These are phyloP conservation scores for Botrytis medusae DNA, from an alignment of 2,329 filamentous ascomycete species.

Conservation along the genomic window DNA sequence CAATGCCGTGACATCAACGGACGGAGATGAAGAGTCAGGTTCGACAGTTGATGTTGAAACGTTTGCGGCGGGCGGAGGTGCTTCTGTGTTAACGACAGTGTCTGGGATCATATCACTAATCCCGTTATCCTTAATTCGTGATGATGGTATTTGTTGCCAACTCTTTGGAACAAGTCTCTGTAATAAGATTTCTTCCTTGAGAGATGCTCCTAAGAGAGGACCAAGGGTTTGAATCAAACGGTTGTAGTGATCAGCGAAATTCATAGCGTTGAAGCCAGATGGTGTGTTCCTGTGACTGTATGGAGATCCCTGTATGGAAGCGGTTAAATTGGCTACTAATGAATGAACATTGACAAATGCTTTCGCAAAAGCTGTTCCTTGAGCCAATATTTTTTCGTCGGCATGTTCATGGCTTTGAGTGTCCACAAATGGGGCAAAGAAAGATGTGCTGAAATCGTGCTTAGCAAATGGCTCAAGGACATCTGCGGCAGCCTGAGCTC, in stretches of 20 bases:
- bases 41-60: background rate
- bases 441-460: constrained; percentile 53
- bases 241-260: constrained; percentile 81
- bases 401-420: constrained; percentile 42
- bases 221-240: constrained; percentile 74
- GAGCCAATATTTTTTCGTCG: constrained; percentile 47
- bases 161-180: constrained; percentile 70
- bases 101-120: constrained; percentile 24
- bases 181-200: constrained; percentile 82
- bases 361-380: constrained; percentile 77
- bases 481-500: constrained; percentile 69
- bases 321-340: constrained; percentile 71
- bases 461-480: constrained; percentile 64
- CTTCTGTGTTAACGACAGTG: constrained; percentile 23
- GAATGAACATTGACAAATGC: constrained; percentile 75
- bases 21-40: background rate
- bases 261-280: constrained; percentile 71
- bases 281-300: constrained; percentile 56
- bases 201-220: constrained; percentile 72
- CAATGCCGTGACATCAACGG: background rate
- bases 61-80: constrained; percentile 17
- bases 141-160: constrained; percentile 46
- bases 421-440: constrained; percentile 68
- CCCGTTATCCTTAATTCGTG: constrained; percentile 31
- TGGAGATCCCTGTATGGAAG: constrained; percentile 65